Conservation (phyloP, 2,329 filamentous ascomycete species). For the Fusarium clavum region DNA sequence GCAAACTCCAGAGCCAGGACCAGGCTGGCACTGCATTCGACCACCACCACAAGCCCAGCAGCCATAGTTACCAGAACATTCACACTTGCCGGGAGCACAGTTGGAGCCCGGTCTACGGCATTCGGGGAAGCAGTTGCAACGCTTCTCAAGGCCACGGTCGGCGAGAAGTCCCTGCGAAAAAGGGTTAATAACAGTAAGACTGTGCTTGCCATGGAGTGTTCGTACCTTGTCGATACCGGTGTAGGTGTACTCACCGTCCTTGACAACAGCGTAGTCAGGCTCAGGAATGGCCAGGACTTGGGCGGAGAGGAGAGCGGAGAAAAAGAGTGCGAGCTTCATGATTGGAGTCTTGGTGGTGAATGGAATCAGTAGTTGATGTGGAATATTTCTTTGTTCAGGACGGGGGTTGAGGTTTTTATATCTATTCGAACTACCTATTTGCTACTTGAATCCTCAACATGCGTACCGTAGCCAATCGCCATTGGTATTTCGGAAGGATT, state of each 20-base stretch:
- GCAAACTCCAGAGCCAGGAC: neutral
- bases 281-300: conserved; percentile 8
- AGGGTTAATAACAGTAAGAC: neutral
- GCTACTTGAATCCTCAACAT: neutral
- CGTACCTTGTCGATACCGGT: conserved; percentile 20
- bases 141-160: conserved; percentile 12
- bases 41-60: conserved; percentile 21
- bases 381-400: no score
- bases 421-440: neutral
- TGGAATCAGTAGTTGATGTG: neutral
- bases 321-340: conserved; percentile 12
- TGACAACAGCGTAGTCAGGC: conserved; percentile 2
- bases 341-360: neutral
- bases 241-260: conserved; percentile 3
- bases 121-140: conserved; percentile 8
- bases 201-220: neutral
- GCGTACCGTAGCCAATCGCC: neutral
- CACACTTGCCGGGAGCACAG: conserved; percentile 7
- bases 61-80: conserved; percentile 17
- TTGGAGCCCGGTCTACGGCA: neutral
- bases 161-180: neutral
- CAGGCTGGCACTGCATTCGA: conserved; percentile 10
- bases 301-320: conserved; percentile 6
- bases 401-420: no score
- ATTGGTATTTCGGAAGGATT: neutral